phyloP scores from a whole-genome alignment of 441 rosid species.

The Euphorbia celastroides region DNA sequence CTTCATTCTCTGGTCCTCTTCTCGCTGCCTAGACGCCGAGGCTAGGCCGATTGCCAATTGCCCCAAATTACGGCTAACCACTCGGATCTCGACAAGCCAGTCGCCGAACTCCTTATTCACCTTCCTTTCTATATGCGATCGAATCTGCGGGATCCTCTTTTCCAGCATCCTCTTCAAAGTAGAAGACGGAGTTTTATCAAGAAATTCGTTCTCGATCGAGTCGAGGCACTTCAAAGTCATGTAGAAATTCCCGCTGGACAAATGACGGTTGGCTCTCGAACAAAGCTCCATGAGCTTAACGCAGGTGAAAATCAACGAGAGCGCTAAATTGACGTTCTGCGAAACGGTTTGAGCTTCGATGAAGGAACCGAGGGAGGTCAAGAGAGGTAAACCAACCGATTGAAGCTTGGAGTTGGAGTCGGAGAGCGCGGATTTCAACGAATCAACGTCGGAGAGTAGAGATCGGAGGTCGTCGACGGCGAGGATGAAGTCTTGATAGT shows the following conservation, averaged over 20 bases:
- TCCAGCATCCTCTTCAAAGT: conserved; percentile 78
- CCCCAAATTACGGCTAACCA: conserved; percentile 80
- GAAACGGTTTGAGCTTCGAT: conserved; percentile 71
- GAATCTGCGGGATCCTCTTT: conserved; percentile 71
- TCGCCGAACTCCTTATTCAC: conserved; percentile 84
- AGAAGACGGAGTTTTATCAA: conserved; percentile 61
- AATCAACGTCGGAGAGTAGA: conserved; percentile 91
- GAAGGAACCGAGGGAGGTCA: conserved; percentile 61
- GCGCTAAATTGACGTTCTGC: conserved; percentile 65
- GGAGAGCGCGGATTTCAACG: conserved; percentile 76
- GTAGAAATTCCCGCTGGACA: conserved; percentile 59
- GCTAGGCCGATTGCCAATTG: conserved; percentile 97
- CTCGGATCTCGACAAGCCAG: conserved; percentile 99
- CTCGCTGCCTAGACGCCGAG: conserved; percentile 85
- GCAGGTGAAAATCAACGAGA: conserved; percentile 47
- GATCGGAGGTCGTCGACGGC: conserved; percentile 99
- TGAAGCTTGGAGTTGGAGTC: conserved; percentile 88
- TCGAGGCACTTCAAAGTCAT: conserved; percentile 81
- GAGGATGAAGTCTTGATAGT: conserved; percentile 92
- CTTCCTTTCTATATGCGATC: conserved; percentile 74
- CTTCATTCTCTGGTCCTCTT: conserved; percentile 87
- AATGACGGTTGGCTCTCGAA: conserved; percentile 65
- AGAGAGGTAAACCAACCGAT: conserved; percentile 73
- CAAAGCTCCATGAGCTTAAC: conserved; percentile 70
- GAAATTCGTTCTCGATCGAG: conserved; percentile 56